These are phyloP conservation scores for Kurtzmaniella quercitrusa DNA, from an alignment of 1,139 yeast species.

Conservation along the genomic window DNA sequence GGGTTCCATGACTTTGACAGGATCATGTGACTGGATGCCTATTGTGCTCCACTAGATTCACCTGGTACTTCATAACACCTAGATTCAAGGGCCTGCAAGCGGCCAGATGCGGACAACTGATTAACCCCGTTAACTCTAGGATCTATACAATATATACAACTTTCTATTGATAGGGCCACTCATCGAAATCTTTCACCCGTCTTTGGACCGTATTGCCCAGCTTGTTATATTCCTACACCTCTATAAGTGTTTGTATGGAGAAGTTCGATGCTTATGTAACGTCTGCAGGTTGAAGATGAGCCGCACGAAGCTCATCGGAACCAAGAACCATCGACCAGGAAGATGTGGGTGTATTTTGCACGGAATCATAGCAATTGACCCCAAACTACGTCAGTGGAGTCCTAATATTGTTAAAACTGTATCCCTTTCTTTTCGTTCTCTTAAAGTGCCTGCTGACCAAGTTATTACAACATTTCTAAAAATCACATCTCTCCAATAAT, in stretches of 20 bases:
- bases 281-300: constrained; percentile 3
- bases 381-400: neutral
- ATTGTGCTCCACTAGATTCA: no score
- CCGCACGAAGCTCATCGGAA: constrained; percentile 10
- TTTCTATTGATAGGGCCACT: no score
- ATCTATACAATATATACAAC: no score
- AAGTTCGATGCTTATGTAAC: neutral
- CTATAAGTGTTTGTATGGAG: neutral
- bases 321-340: neutral
- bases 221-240: neutral
- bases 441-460: no score
- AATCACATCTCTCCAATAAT: neutral
- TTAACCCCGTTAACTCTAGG: no score
- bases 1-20: no score
- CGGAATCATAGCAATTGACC: neutral
- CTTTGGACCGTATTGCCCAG: no score
- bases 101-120: no score
- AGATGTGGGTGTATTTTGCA: neutral
- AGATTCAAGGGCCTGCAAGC: no score
- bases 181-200: no score
- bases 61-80: no score
- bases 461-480: neutral
- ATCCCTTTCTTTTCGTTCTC: neutral
- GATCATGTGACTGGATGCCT: no score
- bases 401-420: neutral